phyloP scores from a whole-genome alignment of 805 yeast genomes.

The Metschnikowia gelsemii region DNA sequence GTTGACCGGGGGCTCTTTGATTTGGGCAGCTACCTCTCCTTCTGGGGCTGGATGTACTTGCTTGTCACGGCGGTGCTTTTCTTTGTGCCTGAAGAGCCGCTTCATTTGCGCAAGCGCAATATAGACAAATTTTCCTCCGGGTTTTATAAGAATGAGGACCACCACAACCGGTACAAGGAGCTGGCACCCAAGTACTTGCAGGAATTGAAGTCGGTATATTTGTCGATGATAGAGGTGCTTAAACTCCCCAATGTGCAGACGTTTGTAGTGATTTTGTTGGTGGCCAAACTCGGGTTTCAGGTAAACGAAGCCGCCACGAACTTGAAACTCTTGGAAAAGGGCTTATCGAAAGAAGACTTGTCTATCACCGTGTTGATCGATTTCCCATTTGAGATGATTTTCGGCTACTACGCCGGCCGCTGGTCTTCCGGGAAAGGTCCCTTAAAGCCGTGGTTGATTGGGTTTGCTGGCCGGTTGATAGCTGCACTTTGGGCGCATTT shows the following conservation, averaged over 20 bases:
- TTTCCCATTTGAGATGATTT: constrained; percentile 92
- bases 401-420: constrained; percentile 93
- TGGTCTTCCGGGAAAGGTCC: constrained; percentile 85
- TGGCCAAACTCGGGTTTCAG: constrained; percentile 90
- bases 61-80: constrained; percentile 61
- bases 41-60: constrained; percentile 76
- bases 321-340: constrained; percentile 84
- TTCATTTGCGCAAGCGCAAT: constrained; percentile 39
- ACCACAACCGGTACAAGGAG: constrained; percentile 21
- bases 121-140: constrained; percentile 29
- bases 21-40: constrained; percentile 69
- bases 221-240: constrained; percentile 66
- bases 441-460: constrained; percentile 85
- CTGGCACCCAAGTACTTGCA: constrained; percentile 13
- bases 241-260: constrained; percentile 69
- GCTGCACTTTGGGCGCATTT: constrained; percentile 78
- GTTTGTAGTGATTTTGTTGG: constrained; percentile 68
- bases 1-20: constrained; percentile 63
- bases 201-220: constrained; percentile 53
- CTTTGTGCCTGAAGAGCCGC: constrained; percentile 72
- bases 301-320: constrained; percentile 96
- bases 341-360: constrained; percentile 88
- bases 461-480: constrained; percentile 73
- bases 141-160: constrained; percentile 29
- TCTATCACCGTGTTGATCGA: constrained; percentile 91